These are phyloP conservation scores for Claviceps sp. DNA, from an alignment of 2,329 filamentous ascomycete genomes.

Conservation along the genomic window DNA sequence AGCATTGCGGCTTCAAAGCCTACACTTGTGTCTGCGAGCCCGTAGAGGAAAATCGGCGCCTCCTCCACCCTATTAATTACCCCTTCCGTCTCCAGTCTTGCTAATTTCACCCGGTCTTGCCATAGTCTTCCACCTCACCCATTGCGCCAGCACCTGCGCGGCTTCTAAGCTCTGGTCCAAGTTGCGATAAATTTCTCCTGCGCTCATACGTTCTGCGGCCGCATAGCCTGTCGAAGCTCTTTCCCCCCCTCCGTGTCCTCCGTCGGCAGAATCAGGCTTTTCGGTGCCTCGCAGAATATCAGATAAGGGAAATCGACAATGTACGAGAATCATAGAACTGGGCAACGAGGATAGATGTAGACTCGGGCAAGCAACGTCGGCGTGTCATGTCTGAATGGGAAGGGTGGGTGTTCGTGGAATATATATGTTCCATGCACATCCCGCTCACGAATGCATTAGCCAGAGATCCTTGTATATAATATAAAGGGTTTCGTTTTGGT, in stretches of 20 bases:
- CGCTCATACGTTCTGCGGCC: background rate
- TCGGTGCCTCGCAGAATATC: too few species aligned
- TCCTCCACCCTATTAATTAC: background rate
- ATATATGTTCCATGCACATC: slow-evolving; percentile 3
- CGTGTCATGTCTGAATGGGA: background rate
- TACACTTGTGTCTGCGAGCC: background rate
- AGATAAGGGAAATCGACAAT: background rate
- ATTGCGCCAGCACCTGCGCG: slow-evolving; percentile 87
- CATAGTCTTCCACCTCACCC: slow-evolving; percentile 71
- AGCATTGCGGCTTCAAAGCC: background rate
- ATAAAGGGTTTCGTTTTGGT: background rate
- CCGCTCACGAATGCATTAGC: slow-evolving; percentile 9
- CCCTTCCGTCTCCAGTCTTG: background rate
- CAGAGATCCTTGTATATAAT: background rate
- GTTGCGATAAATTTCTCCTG: slow-evolving; percentile 58
- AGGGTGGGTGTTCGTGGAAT: background rate
- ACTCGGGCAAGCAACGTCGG: background rate
- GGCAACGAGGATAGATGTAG: background rate
- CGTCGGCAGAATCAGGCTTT: background rate
- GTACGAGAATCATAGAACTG: slow-evolving; percentile 5
- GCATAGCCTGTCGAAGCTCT: background rate
- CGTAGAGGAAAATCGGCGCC: background rate
- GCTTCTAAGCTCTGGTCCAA: slow-evolving; percentile 89
- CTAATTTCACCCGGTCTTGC: slow-evolving; percentile 39
- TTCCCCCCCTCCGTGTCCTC: background rate